Evolutionary conservation across 331 rosid genomes (phyloP).

Genomic region (Acacia concinna): DNA sequence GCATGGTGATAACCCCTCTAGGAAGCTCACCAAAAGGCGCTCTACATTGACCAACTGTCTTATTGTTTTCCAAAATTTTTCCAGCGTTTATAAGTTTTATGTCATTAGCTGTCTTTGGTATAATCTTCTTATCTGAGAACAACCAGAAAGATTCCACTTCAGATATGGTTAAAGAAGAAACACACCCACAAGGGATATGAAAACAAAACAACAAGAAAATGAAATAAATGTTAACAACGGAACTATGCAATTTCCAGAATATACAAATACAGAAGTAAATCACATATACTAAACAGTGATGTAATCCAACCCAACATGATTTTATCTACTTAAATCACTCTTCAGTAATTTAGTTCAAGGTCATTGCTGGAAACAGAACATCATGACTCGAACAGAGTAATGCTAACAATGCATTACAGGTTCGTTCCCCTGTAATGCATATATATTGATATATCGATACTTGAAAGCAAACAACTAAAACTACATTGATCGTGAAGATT

Average conservation of each 20-base stretch:
- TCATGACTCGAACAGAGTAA: background rate
- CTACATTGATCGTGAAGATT: background rate
- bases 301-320: background rate
- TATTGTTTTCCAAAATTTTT: constrained; percentile 80
- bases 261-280: background rate
- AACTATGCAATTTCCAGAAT: background rate
- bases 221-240: background rate
- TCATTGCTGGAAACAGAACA: background rate
- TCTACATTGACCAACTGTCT: constrained; percentile 85
- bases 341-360: background rate
- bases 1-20: constrained; percentile 77
- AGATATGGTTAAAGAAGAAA: constrained; percentile 7
- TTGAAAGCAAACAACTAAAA: background rate
- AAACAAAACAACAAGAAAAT: background rate
- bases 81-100: constrained; percentile 79
- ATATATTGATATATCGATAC: background rate
- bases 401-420: background rate
- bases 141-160: constrained; percentile 18
- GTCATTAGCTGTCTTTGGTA: constrained; percentile 77
- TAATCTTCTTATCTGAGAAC: constrained; percentile 62
- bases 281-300: constrained; percentile 3
- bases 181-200: background rate
- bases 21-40: constrained; percentile 76
- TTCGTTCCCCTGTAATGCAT: too few relatives aligned
- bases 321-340: background rate